These are phyloP conservation scores for Phytophthora lateralis DNA, from an alignment of 352 stramenopile genomes.

Conservation along the genomic window DNA sequence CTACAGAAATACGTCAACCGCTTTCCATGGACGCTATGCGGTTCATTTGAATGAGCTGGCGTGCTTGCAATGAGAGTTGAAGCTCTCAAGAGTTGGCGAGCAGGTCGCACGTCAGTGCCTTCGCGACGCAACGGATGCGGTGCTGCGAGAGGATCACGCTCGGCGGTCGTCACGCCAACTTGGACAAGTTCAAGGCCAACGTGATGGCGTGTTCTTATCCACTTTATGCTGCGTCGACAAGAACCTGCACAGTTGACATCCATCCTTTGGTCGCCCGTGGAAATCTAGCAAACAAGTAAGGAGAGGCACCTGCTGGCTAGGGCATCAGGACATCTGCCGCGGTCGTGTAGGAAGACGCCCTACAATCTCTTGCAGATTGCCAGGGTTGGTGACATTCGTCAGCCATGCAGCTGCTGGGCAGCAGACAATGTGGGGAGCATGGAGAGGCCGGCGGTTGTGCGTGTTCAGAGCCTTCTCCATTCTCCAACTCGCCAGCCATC, in stretches of 20 bases:
- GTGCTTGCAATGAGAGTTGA: slow-evolving; percentile 2
- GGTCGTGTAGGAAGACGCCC: slow-evolving; percentile 3
- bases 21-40: not conserved
- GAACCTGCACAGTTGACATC: slow-evolving; percentile 5
- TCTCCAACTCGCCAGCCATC: slow-evolving; percentile 15
- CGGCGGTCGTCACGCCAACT: not conserved
- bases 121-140: slow-evolving; percentile 5
- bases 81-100: slow-evolving; percentile 9
- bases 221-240: not conserved
- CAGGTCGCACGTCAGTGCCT: not conserved
- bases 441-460: not conserved
- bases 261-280: not conserved
- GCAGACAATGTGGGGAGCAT: not conserved
- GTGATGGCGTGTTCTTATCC: slow-evolving; percentile 6
- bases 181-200: slow-evolving; percentile 1
- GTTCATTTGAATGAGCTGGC: slow-evolving; percentile 10
- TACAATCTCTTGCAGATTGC: slow-evolving; percentile 20
- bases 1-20: not conserved
- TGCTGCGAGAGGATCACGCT: not conserved
- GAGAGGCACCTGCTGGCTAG: slow-evolving; percentile 6
- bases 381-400: slow-evolving; percentile 23
- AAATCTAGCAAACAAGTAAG: slow-evolving; percentile 2
- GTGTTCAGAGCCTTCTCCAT: slow-evolving; percentile 3
- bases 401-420: slow-evolving; percentile 22
- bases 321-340: slow-evolving; percentile 21